Conservation (phyloP, 2,329 filamentous ascomycete species). For the Diaporthe batatas region DNA sequence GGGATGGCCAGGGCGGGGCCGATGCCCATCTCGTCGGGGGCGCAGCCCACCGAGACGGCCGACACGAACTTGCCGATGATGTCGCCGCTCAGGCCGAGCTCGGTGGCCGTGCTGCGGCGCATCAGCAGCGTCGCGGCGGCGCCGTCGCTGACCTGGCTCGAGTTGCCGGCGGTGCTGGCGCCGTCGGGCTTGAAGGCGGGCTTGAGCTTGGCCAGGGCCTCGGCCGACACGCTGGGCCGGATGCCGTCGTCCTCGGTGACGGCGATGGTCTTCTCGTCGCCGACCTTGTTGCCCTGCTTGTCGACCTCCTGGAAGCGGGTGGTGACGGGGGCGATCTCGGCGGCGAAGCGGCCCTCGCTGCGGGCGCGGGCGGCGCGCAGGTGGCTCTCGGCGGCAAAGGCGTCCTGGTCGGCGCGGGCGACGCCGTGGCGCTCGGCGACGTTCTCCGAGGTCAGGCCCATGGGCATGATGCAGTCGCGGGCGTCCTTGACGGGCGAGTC, state of each 20-base stretch:
- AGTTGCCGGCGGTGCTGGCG: constrained; percentile 87
- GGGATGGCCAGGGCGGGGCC: constrained; percentile 90
- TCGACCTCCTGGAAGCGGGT: constrained; percentile 77
- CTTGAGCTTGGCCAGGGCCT: constrained; percentile 83
- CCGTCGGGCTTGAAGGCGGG: constrained; percentile 85
- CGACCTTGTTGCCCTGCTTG: constrained; percentile 69
- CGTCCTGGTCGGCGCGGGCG: constrained; percentile 82
- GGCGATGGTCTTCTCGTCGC: constrained; percentile 71
- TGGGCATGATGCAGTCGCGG: constrained; percentile 90
- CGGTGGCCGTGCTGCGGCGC: constrained; percentile 82
- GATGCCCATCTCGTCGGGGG: constrained; percentile 93
- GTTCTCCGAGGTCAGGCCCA: constrained; percentile 93
- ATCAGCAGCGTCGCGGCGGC: constrained; percentile 88
- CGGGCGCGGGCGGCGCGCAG: constrained; percentile 79
- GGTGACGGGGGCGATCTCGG: constrained; percentile 84
- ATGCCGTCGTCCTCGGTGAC: constrained; percentile 88
- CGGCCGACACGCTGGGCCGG: constrained; percentile 73
- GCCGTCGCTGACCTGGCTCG: constrained; percentile 87
- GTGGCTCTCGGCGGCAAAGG: constrained; percentile 82
- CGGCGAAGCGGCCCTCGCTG: constrained; percentile 76
- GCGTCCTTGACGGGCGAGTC: constrained; percentile 76
- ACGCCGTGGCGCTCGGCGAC: constrained; percentile 84
- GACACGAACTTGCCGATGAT: constrained; percentile 89
- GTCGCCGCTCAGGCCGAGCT: constrained; percentile 74
- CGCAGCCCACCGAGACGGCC: constrained; percentile 81